Percentiles rank a stretch among this genome's conserved stretches.
Conservation (phyloP, 2,329 filamentous ascomycete genomes). For the Microdochium bolleyi region DNA sequence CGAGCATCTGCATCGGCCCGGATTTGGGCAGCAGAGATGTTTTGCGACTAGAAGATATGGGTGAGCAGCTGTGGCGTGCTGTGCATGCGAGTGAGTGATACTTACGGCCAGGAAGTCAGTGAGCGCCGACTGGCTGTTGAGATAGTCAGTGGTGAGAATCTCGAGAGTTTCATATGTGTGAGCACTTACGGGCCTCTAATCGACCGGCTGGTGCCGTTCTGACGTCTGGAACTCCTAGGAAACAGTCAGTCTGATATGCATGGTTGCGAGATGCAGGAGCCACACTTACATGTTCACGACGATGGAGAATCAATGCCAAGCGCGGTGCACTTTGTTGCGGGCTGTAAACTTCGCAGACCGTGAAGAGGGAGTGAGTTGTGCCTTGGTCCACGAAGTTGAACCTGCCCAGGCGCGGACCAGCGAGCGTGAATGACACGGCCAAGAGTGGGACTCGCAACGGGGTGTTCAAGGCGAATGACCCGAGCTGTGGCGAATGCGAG, state of each 20-base stretch:
- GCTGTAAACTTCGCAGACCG: no score
- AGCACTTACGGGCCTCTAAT: constrained; percentile 16
- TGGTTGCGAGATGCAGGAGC: neutral
- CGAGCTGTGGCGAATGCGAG: no score
- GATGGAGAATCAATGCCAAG: no score
- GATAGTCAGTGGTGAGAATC: neutral
- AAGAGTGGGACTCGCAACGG: no score
- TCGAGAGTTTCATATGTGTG: neutral
- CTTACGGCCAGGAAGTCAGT: constrained; percentile 17
- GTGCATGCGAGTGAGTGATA: neutral
- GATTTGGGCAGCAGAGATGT: constrained; percentile 17
- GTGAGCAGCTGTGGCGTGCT: neutral
- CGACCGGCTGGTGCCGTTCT: constrained; percentile 4
- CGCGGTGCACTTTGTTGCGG: no score
- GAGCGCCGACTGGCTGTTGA: constrained; percentile 15
- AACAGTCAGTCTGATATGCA: neutral
- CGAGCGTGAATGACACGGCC: no score
- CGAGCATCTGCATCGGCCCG: constrained; percentile 11
- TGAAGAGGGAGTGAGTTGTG: neutral
- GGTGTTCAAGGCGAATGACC: no score
- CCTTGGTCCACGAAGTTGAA: no score
- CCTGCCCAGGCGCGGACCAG: no score
- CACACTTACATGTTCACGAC: neutral
- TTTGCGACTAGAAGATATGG: constrained; percentile 10
- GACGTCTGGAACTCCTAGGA: constrained; percentile 8